Evolutionary conservation across 1,284 basidiomycete genomes (phyloP), one percentile per base, ranked within the genome.

Genomic region (Phellopilus nigrolimitatus): DNA sequence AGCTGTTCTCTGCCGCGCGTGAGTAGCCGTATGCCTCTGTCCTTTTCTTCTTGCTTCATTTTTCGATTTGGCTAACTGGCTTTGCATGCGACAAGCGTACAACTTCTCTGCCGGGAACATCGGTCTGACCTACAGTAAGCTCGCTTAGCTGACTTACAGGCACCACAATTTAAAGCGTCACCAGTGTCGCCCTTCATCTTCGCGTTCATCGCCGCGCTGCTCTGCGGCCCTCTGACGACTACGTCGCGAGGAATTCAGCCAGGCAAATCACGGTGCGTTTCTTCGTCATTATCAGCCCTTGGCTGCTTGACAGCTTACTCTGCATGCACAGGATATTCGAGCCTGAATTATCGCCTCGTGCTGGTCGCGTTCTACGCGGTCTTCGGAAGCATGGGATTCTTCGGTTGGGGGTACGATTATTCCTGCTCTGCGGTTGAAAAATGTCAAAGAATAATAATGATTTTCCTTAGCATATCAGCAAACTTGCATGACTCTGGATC

Each of bases 181-280:
- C 3, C 21, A 54, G 53, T 60, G 43, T 57, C 55, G 30, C 59
- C 59, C 3, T 60, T 60, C 54, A 59, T 60, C 13, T 56, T 43
- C 22, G 51, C 56, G 30, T 47, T 47, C 48, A 47, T 60, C 17
- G 59, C 56, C 24, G 57, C 59, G 12, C 21, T 57, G 2, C 37
- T 59, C 15, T 60, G 57, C 28, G 59, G 59, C 6, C 57, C 59
- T 8, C 47, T 60, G 9, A 56, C 57, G 57, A 60, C 41, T 60
- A 51, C 40, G 47, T 57, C 30, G 52, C 59, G 25, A 54, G 56
- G 39, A 36, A 22, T 53, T 60, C 56, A 55, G 57, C 28, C 42
- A 47, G 21, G 41, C 47, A 31, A 60, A 60, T 39, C 37, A 50
- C 5, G 58, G 58, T 49, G 22, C 44, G 7, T 51, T 17, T 3